These are phyloP conservation scores for Boletus tomentosulus DNA, from an alignment of 768 basidiomycete species.

Conservation along the genomic window DNA sequence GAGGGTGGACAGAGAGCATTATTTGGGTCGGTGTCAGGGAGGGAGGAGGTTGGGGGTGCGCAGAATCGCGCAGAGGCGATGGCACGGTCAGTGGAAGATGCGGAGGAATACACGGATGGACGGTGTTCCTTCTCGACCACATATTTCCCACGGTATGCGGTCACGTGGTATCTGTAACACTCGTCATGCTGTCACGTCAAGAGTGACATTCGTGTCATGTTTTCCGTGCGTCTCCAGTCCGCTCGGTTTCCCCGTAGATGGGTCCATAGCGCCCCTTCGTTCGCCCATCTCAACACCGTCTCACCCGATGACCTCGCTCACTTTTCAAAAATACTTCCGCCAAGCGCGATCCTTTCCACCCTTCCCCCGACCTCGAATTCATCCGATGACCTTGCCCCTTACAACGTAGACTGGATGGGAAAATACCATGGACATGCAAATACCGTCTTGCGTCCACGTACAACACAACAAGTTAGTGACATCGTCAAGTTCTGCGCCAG, in stretches of 20 bases:
- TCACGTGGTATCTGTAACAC: constrained; percentile 6
- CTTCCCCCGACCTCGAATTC: constrained; percentile 45
- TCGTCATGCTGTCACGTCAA: neutral
- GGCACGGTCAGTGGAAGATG: constrained; percentile 5
- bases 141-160: constrained; percentile 11
- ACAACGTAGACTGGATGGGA: constrained; percentile 95
- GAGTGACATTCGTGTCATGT: constrained; percentile 7
- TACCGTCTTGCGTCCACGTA: constrained; percentile 85
- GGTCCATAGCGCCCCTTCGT: constrained; percentile 15
- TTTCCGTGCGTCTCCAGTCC: constrained; percentile 2
- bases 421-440: constrained; percentile 85
- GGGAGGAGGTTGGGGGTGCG: neutral
- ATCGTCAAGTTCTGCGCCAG: constrained; percentile 86
- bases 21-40: neutral
- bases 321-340: constrained; percentile 62
- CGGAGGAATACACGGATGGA: neutral
- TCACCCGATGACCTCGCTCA: constrained; percentile 58
- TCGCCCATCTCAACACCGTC: constrained; percentile 43
- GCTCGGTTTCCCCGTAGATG: constrained; percentile 8
- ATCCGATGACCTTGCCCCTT: constrained; percentile 66
- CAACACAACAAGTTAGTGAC: constrained; percentile 81
- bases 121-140: neutral
- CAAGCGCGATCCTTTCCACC: constrained; percentile 64
- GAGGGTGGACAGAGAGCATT: constrained; percentile 3
- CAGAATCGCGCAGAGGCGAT: constrained; percentile 1